These are phyloP conservation scores for Cyberlindnera sargentensis DNA, from an alignment of 805 yeast genomes.

Conservation along the genomic window DNA sequence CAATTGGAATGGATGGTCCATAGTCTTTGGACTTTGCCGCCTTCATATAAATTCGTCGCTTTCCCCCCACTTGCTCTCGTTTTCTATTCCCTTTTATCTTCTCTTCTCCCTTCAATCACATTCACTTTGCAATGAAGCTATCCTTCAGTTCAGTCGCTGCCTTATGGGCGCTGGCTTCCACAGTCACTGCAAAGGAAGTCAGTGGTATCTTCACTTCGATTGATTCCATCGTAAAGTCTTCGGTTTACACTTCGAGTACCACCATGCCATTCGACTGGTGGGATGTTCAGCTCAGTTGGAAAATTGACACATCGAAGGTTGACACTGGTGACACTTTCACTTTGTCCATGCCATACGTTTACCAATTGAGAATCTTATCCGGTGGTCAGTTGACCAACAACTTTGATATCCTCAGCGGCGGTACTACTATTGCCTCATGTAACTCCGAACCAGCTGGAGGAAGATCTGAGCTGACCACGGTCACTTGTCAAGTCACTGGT, in stretches of 20 bases:
- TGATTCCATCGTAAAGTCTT: slow-evolving; percentile 3
- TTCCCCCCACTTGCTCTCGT: too few species aligned
- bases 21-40: too few species aligned
- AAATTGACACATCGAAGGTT: slow-evolving; percentile 2
- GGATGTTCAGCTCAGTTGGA: slow-evolving; percentile 4
- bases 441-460: slow-evolving; percentile 9
- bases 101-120: too few species aligned
- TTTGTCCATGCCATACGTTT: slow-evolving; percentile 11
- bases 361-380: slow-evolving; percentile 7
- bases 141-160: too few species aligned
- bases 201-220: slow-evolving; percentile 5
- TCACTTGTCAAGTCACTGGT: slow-evolving; percentile 7
- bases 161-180: not conserved
- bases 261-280: slow-evolving; percentile 7
- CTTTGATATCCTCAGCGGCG: slow-evolving; percentile 7
- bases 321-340: slow-evolving; percentile 13
- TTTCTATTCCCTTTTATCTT: too few species aligned
- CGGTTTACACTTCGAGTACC: too few species aligned
- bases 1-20: too few species aligned
- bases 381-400: slow-evolving; percentile 1
- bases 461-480: not conserved
- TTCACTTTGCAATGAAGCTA: too few species aligned
- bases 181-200: slow-evolving; percentile 3
- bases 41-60: too few species aligned
- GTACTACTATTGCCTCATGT: slow-evolving; percentile 9